phyloP scores from a whole-genome alignment of 2,329 filamentous ascomycete species.

The Rhynchosporium secalis region DNA sequence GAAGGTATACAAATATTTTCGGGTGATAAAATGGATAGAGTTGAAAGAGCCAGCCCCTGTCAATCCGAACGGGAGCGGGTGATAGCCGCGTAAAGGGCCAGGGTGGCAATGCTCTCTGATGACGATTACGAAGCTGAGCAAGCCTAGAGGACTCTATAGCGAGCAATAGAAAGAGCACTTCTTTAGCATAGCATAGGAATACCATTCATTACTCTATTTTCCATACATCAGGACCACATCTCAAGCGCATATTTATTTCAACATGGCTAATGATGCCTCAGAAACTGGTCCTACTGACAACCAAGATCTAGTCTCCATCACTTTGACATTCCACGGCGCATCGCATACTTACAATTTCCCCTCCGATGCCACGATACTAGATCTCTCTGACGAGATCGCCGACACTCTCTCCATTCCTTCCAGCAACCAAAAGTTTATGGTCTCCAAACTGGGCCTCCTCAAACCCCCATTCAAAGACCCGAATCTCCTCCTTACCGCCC shows the following conservation, averaged over 20 bases:
- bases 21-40: too few species aligned
- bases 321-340: slow-evolving; percentile 49
- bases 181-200: slow-evolving; percentile 11
- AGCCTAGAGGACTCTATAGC: slow-evolving; percentile 36
- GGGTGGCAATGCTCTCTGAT: slow-evolving; percentile 60
- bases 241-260: slow-evolving; percentile 4
- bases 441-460: slow-evolving; percentile 63
- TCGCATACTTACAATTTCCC: slow-evolving; percentile 48
- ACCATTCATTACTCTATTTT: neutral
- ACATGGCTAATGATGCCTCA: slow-evolving; percentile 28
- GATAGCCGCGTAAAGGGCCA: slow-evolving; percentile 66
- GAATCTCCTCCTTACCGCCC: slow-evolving; percentile 46
- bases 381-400: slow-evolving; percentile 61
- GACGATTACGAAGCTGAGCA: slow-evolving; percentile 37
- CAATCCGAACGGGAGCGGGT: slow-evolving; percentile 17
- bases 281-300: slow-evolving; percentile 31
- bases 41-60: too few species aligned
- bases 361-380: slow-evolving; percentile 50
- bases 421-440: slow-evolving; percentile 67
- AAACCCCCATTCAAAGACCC: slow-evolving; percentile 65
- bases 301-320: slow-evolving; percentile 45
- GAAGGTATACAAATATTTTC: too few species aligned
- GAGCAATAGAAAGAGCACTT: slow-evolving; percentile 5
- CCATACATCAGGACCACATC: neutral
- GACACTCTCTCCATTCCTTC: slow-evolving; percentile 57